These are phyloP conservation scores for Hericium erinaceus DNA, from an alignment of 768 basidiomycete genomes.

Conservation along the genomic window DNA sequence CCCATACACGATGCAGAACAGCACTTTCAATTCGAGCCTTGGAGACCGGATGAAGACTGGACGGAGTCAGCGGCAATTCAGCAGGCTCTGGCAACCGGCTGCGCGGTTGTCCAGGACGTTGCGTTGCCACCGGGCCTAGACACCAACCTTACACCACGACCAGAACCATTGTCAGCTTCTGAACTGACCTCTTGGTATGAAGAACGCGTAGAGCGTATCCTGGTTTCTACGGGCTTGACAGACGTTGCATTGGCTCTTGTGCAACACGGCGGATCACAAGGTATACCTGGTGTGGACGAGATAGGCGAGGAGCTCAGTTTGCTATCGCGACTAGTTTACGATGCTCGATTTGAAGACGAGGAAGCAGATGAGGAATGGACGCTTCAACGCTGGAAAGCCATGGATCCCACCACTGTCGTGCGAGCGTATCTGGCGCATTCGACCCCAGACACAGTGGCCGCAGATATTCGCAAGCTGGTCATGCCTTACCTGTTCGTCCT, in stretches of 20 bases:
- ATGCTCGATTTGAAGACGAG: constrained; percentile 44
- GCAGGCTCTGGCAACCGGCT: constrained; percentile 28
- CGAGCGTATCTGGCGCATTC: constrained; percentile 70
- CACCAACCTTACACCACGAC: constrained; percentile 1
- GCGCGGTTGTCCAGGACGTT: constrained; percentile 7
- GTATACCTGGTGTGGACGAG: constrained; percentile 69
- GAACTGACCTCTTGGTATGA: constrained; percentile 73
- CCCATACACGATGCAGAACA: constrained; percentile 35
- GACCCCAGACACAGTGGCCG: constrained; percentile 50
- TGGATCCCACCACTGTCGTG: constrained; percentile 59
- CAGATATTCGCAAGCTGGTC: constrained; percentile 67
- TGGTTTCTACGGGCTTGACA: constrained; percentile 62
- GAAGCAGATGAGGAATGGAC: constrained; percentile 60
- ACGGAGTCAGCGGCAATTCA: constrained; percentile 40
- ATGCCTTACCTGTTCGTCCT: constrained; percentile 91
- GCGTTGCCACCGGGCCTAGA: background rate
- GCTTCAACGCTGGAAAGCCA: constrained; percentile 58
- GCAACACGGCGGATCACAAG: constrained; percentile 80
- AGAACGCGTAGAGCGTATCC: constrained; percentile 48
- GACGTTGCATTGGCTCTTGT: constrained; percentile 71
- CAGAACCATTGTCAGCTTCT: constrained; percentile 31
- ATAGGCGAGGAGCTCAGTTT: constrained; percentile 89
- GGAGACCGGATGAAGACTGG: constrained; percentile 53
- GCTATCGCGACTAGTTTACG: constrained; percentile 81
- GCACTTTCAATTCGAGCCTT: constrained; percentile 22